Evolutionary conservation across 2,329 filamentous ascomycete genomes (phyloP).

Genomic region (Stachybotrys elegans): DNA sequence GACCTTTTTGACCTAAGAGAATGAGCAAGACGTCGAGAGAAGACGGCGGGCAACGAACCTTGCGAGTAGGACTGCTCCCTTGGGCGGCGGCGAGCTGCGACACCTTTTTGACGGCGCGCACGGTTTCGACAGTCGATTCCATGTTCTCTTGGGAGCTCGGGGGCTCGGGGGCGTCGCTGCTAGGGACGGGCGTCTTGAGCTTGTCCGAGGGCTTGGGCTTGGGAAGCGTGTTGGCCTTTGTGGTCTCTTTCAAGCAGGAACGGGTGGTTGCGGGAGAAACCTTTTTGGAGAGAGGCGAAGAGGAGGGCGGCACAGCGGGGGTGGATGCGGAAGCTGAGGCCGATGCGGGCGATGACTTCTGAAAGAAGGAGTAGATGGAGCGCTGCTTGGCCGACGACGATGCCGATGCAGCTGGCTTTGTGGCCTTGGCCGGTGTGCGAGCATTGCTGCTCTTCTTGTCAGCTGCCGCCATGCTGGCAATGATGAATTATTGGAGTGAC

Average conservation of each 20-base stretch:
- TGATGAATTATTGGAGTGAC: too few species aligned
- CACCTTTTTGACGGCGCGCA: slow-evolving; percentile 4
- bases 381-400: slow-evolving; percentile 33
- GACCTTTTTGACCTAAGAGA: slow-evolving; percentile 42
- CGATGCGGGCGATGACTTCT: slow-evolving; percentile 34
- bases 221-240: slow-evolving; percentile 34
- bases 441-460: slow-evolving; percentile 20
- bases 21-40: not conserved
- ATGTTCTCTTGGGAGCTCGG: slow-evolving; percentile 65
- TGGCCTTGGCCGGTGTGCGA: slow-evolving; percentile 28
- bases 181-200: slow-evolving; percentile 66
- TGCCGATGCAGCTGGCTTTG: slow-evolving; percentile 18
- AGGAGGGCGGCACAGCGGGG: slow-evolving; percentile 24
- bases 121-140: slow-evolving; percentile 34
- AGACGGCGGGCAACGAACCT: slow-evolving; percentile 44
- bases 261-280: slow-evolving; percentile 23
- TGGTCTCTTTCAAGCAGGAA: slow-evolving; percentile 35
- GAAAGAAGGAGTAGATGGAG: slow-evolving; percentile 40
- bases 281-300: slow-evolving; percentile 23
- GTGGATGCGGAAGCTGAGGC: too few species aligned
- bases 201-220: slow-evolving; percentile 34
- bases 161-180: slow-evolving; percentile 68
- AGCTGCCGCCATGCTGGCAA: slow-evolving; percentile 26
- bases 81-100: slow-evolving; percentile 19
- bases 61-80: slow-evolving; percentile 71